phyloP scores from a whole-genome alignment of 768 basidiomycete genomes.

The Inosperma sp. region DNA sequence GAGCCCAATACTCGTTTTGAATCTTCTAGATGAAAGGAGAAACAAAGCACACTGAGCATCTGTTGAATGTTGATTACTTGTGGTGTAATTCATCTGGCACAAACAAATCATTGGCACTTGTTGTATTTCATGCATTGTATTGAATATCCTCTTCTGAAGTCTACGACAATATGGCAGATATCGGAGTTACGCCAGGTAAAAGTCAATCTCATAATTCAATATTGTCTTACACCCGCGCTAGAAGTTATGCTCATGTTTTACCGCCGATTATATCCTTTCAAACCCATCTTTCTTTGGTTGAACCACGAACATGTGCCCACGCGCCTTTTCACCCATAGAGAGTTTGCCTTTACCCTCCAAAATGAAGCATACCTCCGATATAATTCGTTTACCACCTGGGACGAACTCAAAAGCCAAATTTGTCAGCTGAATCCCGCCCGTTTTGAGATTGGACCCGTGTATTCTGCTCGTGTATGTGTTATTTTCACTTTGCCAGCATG shows the following conservation, averaged over 20 bases:
- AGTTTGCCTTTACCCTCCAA: conserved; percentile 90
- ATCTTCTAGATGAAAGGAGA: too few species aligned
- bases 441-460: conserved; percentile 96
- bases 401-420: conserved; percentile 91
- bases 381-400: conserved; percentile 79
- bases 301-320: conserved; percentile 84
- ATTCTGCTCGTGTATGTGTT: conserved; percentile 70
- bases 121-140: too few species aligned
- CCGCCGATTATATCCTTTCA: conserved; percentile 88
- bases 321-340: conserved; percentile 85
- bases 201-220: neutral
- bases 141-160: too few species aligned
- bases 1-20: too few species aligned
- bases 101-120: too few species aligned
- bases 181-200: conserved; percentile 24
- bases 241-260: conserved; percentile 69
- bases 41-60: too few species aligned
- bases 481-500: neutral
- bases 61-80: too few species aligned
- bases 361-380: conserved; percentile 84
- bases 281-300: conserved; percentile 90
- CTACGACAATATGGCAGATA: conserved; percentile 1
- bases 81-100: too few species aligned
- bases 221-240: conserved; percentile 13
- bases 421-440: conserved; percentile 82